Conservation (phyloP, 1,284 basidiomycete species). For the Cystobasidium sp. region DNA sequence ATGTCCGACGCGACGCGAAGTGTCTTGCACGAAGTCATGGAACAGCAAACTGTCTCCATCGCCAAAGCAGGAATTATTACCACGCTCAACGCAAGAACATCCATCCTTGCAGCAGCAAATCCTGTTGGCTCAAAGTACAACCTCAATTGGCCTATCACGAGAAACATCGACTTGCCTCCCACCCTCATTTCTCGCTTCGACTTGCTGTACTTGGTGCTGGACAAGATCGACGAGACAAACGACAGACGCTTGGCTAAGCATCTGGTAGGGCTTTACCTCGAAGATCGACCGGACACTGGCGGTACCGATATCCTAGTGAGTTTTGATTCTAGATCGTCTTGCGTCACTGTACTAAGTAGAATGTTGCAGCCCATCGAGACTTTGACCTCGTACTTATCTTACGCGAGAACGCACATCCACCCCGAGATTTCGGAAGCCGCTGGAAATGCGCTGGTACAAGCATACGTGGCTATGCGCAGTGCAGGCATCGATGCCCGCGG, state of each 20-base stretch:
- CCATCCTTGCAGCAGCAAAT: constrained; percentile 95
- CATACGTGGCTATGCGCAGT: constrained; percentile 92
- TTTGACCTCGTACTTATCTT: constrained; percentile 92
- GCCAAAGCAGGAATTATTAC: constrained; percentile 99
- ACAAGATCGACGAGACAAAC: constrained; percentile 86
- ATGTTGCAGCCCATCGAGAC: constrained; percentile 75
- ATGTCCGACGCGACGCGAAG: constrained; percentile 97
- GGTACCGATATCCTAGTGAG: constrained; percentile 77
- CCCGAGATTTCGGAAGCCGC: constrained; percentile 89
- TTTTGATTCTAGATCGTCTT: constrained; percentile 40
- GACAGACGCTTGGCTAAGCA: constrained; percentile 92
- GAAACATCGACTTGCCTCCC: constrained; percentile 77
- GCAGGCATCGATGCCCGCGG: constrained; percentile 82
- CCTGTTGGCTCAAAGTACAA: constrained; percentile 94
- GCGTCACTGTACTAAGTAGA: background rate
- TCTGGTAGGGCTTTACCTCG: constrained; percentile 89
- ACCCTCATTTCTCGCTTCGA: constrained; percentile 98
- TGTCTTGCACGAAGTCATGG: constrained; percentile 99
- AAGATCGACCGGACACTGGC: constrained; percentile 76
- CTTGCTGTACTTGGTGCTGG: constrained; percentile 93
- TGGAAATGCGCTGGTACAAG: constrained; percentile 77
- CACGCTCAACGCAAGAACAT: constrained; percentile 94
- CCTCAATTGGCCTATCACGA: constrained; percentile 57
- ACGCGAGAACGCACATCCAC: constrained; percentile 83
- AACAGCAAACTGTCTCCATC: constrained; percentile 99